Conservation (phyloP, 352 stramenopile species). For the Phytophthora pistaciae region DNA sequence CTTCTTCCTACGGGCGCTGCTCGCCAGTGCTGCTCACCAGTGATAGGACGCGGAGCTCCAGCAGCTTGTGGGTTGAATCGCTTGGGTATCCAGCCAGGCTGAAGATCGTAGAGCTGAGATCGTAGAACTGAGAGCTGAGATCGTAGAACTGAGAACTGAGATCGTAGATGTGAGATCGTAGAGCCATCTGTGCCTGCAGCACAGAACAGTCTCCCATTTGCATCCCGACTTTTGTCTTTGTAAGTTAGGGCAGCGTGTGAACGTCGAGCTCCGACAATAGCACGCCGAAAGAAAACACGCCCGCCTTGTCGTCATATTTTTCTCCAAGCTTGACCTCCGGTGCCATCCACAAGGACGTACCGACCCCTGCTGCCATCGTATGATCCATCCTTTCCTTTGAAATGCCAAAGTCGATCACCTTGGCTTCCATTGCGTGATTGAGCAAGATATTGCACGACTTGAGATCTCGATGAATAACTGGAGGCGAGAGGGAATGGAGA, state of each 20-base stretch:
- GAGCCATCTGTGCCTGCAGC: no score
- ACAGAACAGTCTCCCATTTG: not conserved
- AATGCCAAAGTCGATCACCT: not conserved
- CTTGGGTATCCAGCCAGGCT: no score
- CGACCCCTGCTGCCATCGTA: not conserved
- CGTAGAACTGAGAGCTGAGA: no score
- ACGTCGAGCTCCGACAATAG: not conserved
- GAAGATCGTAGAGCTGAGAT: no score
- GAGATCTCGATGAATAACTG: not conserved
- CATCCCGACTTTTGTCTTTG: not conserved
- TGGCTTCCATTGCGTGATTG: not conserved
- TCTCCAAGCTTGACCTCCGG: not conserved
- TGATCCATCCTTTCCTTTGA: not conserved
- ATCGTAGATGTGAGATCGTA: no score
- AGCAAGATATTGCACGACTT: not conserved
- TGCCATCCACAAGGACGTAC: not conserved
- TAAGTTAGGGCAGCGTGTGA: not conserved
- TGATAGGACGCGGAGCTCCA: no score
- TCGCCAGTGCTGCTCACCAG: no score
- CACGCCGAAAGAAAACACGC: not conserved
- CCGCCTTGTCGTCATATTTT: not conserved
- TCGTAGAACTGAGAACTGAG: no score
- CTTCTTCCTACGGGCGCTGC: no score
- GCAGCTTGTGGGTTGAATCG: no score
- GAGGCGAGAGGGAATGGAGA: not conserved